phyloP scores from a whole-genome alignment of 108 stramenopile genomes.

The Licmophora abbreviata region DNA sequence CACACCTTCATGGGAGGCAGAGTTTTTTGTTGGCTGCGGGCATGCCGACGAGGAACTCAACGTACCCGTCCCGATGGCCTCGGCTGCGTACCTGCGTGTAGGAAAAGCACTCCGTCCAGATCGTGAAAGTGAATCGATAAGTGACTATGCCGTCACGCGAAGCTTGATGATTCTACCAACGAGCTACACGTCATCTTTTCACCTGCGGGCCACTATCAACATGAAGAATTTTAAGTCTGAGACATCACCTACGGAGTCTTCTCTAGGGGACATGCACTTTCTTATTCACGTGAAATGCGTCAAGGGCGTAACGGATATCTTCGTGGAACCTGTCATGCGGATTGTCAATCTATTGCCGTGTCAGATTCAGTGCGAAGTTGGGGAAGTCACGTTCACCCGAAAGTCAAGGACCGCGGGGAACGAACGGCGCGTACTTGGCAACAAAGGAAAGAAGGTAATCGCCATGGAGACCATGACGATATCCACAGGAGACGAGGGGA shows the following conservation, averaged over 20 bases:
- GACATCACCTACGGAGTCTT: too few species aligned
- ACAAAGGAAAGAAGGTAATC: conserved; percentile 19
- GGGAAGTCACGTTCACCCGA: conserved; percentile 36
- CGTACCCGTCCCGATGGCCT: conserved; percentile 50
- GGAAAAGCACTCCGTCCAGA: conserved; percentile 22
- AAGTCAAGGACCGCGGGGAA: too few species aligned
- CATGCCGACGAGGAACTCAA: conserved; percentile 24
- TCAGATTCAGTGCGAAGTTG: conserved; percentile 61
- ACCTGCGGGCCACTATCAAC: conserved; percentile 37
- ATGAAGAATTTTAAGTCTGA: conserved; percentile 35
- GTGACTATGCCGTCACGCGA: too few species aligned
- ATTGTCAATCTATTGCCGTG: conserved; percentile 72
- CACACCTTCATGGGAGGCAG: conserved; percentile 54
- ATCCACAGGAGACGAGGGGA: conserved; percentile 42
- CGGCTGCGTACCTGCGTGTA: conserved; percentile 48
- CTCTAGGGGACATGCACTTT: too few species aligned
- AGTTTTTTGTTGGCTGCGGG: conserved; percentile 30
- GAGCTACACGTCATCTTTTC: conserved; percentile 35
- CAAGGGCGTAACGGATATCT: conserved; percentile 38
- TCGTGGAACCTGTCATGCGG: conserved; percentile 46
- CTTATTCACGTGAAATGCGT: conserved; percentile 33
- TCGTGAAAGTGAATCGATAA: conserved; percentile 23
- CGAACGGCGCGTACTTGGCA: conserved; percentile 26
- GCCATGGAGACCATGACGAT: conserved; percentile 29
- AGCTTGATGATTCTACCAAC: conserved; percentile 66